Conservation (phyloP, 495 filamentous ascomycete species). For the Collariella sp. region DNA sequence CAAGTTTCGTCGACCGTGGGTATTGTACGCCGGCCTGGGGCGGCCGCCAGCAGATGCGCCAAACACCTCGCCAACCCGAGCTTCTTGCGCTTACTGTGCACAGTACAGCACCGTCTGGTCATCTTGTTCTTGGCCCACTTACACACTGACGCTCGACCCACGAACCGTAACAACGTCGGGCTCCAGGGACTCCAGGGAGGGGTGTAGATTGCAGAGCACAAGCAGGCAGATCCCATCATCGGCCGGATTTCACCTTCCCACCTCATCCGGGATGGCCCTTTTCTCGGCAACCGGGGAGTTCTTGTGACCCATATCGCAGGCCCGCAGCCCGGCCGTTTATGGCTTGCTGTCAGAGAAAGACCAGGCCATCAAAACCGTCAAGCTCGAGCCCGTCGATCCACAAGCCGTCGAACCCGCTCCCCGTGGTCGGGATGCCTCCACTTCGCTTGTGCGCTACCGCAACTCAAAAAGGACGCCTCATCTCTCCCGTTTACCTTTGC, state of each 20-base stretch:
- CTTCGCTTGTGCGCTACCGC: conserved; percentile 9
- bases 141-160: conserved; percentile 10
- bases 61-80: no score
- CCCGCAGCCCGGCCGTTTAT: conserved; percentile 12
- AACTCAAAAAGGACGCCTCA: conserved; percentile 17
- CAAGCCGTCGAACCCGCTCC: conserved; percentile 1
- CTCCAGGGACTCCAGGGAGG: conserved; percentile 7
- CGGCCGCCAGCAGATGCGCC: no score
- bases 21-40: conserved; percentile 7
- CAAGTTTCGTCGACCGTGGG: not conserved
- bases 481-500: conserved; percentile 20
- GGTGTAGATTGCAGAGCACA: not conserved
- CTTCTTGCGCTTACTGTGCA: not conserved
- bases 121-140: conserved; percentile 11
- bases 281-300: conserved; percentile 21
- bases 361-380: conserved; percentile 7
- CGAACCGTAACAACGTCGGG: not conserved
- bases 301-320: conserved; percentile 14
- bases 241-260: conserved; percentile 11
- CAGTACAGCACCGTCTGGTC: not conserved
- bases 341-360: conserved; percentile 8
- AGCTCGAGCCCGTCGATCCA: conserved; percentile 5
- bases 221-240: not conserved
- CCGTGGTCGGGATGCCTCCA: conserved; percentile 9
- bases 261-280: conserved; percentile 15